Evolutionary conservation across 495 filamentous ascomycete species (phyloP).

Genomic region (Penicillium malachiteum): DNA sequence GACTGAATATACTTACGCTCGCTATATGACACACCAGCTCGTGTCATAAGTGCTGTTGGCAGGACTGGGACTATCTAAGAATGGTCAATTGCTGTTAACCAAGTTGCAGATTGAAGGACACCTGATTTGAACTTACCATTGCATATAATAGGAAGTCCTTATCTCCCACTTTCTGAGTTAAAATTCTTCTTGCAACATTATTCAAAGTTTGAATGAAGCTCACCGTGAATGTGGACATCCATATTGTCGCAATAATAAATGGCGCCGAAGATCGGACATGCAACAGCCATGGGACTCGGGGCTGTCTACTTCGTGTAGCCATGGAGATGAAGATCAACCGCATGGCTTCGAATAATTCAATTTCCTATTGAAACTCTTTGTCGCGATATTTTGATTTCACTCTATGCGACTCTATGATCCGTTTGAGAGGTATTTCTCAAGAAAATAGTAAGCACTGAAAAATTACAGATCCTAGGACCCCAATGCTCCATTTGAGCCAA

Average conservation of each 20-base stretch:
- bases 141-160: constrained; percentile 48
- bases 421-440: too few relatives aligned
- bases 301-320: neutral
- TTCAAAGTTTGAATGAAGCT: constrained; percentile 19
- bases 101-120: neutral
- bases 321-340: too few relatives aligned
- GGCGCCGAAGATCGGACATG: constrained; percentile 55
- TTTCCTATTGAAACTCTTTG: too few relatives aligned
- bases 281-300: constrained; percentile 42
- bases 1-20: constrained; percentile 40
- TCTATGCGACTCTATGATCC: too few relatives aligned
- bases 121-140: constrained; percentile 22
- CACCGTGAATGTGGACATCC: constrained; percentile 63
- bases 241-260: constrained; percentile 62
- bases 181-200: neutral
- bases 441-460: too few relatives aligned
- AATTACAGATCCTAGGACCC: too few relatives aligned
- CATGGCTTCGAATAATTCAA: too few relatives aligned
- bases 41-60: constrained; percentile 57
- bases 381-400: too few relatives aligned
- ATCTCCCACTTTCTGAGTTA: neutral
- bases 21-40: constrained; percentile 51
- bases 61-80: constrained; percentile 57
- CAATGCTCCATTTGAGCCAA: too few relatives aligned
- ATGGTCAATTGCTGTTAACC: neutral